Evolutionary conservation across 208 protist genomes (phyloP), one percentile per base, ranked within the genome.

Genomic region (Porcisia deanei): DNA sequence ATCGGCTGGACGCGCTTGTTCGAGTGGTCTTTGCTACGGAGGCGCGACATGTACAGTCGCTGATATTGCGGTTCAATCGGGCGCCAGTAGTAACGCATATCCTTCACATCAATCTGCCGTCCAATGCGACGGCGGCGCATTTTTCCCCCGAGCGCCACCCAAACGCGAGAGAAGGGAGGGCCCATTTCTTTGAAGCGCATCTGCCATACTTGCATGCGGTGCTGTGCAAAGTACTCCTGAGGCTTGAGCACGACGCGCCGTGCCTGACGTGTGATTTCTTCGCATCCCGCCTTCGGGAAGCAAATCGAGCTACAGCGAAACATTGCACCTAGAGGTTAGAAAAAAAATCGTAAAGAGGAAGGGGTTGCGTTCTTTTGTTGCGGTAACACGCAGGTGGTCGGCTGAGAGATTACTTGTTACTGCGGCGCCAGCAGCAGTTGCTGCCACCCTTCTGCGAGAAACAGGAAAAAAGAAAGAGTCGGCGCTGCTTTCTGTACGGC

Each of bases 131-230:
- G 89, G n/a, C 91, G 93, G 41, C 93, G 89, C 93, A 97, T 97
- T 78, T 97, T 97, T 2, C 93, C 93, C 34, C 93, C 93, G 9
- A 97, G 89, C 30, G 93, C 93, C 16, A 97, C 93, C 91, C 93
- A 97, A 70, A 97, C 93, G 6, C 87, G 70, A 12, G 93, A 97
- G 75, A 91, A 94, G 1, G 85, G 68, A 4, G 93, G 90, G 5
- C 93, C 93, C 93, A 97, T 97, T 66, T 97, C 93, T 65, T 97
- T 97, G 82, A 97, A 97, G 52, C 93, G 89, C 83, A 95, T 65
- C 79, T 95, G 90, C 91, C 91, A 97, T 61, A 88, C 83, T 69
- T 97, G 91, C 89, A 95, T 95, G 70, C 93, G 87, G 76, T 91
- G 82, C 74, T 90, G 86, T 0, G 86, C 93, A 39, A 83, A 82